Percentiles rank a stretch among this genome's conserved stretches.
phyloP scores from a whole-genome alignment of 1,284 basidiomycete genomes.

The Tilletia walkeri region DNA sequence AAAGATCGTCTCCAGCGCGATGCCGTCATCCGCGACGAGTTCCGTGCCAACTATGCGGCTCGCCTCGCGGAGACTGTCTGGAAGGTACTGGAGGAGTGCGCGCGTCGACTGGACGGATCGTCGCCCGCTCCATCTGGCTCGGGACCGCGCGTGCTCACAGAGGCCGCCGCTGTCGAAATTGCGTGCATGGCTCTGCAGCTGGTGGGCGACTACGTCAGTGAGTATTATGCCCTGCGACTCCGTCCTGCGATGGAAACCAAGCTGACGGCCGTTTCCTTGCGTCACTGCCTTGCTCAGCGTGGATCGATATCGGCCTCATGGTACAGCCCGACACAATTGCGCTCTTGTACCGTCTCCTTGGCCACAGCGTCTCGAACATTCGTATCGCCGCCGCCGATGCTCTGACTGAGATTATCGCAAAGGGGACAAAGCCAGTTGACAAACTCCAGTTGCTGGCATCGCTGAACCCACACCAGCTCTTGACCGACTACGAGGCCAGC shows the following conservation, averaged over 20 bases:
- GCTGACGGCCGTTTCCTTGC: not conserved
- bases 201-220: constrained; percentile 89
- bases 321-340: constrained; percentile 86
- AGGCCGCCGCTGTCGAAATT: constrained; percentile 69
- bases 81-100: constrained; percentile 73
- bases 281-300: constrained; percentile 59
- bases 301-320: constrained; percentile 96
- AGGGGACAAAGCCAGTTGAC: constrained; percentile 88
- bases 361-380: constrained; percentile 65
- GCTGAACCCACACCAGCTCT: constrained; percentile 62
- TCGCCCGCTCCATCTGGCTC: not conserved
- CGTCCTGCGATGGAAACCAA: not conserved
- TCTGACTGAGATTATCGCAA: constrained; percentile 76
- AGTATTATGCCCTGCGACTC: constrained; percentile 55
- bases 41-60: constrained; percentile 65
- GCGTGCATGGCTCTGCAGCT: constrained; percentile 86
- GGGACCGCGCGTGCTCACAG: constrained; percentile 33
- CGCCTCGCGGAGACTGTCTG: constrained; percentile 83
- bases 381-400: constrained; percentile 79
- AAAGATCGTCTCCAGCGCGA: constrained; percentile 52
- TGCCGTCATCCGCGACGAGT: constrained; percentile 52
- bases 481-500: constrained; percentile 15
- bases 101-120: not conserved
- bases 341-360: constrained; percentile 79
- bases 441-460: constrained; percentile 88